Percentiles rank a stretch among this genome's conserved stretches.
Conservation (phyloP, 2,329 filamentous ascomycete species). For the Xylariales sp. region DNA sequence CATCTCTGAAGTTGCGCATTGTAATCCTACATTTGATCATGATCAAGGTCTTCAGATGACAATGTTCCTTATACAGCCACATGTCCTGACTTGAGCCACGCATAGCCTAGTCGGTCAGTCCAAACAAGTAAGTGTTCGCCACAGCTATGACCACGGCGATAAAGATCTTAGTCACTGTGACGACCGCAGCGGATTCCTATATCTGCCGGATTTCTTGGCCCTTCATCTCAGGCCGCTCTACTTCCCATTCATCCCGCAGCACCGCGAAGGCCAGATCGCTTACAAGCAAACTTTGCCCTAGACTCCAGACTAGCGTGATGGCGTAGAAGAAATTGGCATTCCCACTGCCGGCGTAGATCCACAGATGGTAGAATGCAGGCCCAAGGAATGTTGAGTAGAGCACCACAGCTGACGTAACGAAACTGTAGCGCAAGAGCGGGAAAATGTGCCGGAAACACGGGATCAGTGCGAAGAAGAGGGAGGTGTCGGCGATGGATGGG, state of each 20-base stretch:
- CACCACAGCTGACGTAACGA: slow-evolving; percentile 76
- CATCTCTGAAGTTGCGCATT: too few relatives aligned
- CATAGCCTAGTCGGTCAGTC: too few relatives aligned
- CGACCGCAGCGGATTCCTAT: slow-evolving; percentile 39
- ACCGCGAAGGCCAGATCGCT: slow-evolving; percentile 86
- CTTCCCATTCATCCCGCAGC: slow-evolving; percentile 88
- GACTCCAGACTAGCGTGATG: slow-evolving; percentile 96
- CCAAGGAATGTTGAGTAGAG: slow-evolving; percentile 86
- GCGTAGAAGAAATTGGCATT: slow-evolving; percentile 99
- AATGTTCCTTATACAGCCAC: too few relatives aligned
- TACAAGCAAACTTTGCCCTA: slow-evolving; percentile 81
- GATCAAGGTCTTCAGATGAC: too few relatives aligned
- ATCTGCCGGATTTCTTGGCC: slow-evolving; percentile 87
- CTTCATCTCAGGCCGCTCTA: slow-evolving; percentile 82
- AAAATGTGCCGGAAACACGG: slow-evolving; percentile 89
- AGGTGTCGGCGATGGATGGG: slow-evolving; percentile 85
- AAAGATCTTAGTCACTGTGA: too few relatives aligned
- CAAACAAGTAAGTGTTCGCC: too few relatives aligned
- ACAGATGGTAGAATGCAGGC: slow-evolving; percentile 92
- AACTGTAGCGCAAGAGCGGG: slow-evolving; percentile 89
- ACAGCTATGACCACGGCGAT: too few relatives aligned
- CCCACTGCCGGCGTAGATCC: slow-evolving; percentile 96
- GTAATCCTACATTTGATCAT: too few relatives aligned
- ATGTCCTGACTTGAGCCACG: too few relatives aligned
- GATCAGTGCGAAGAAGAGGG: slow-evolving; percentile 76